phyloP scores from a whole-genome alignment of 2,329 filamentous ascomycete species.

The Sarocladiaceae sp. region DNA sequence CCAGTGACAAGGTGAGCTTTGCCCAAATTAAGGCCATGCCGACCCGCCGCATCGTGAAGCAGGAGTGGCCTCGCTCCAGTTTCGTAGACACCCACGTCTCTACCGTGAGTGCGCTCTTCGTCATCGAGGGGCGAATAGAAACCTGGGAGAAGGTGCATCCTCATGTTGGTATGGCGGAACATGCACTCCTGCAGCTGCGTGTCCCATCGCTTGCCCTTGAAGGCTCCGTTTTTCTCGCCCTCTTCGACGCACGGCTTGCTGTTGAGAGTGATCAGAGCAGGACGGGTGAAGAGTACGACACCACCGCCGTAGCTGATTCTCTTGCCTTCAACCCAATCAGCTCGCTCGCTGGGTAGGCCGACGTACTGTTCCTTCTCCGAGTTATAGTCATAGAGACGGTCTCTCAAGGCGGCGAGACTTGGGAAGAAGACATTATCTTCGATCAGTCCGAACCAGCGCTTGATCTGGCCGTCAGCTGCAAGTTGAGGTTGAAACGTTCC shows the following conservation, averaged over 20 bases:
- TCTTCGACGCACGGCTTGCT: conserved; percentile 28
- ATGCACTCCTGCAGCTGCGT: conserved; percentile 37
- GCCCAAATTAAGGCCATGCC: conserved; percentile 34
- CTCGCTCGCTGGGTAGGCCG: conserved; percentile 37
- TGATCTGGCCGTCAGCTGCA: conserved; percentile 28
- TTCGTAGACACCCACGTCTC: conserved; percentile 29
- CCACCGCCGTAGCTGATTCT: conserved; percentile 40
- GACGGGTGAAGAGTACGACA: conserved; percentile 35
- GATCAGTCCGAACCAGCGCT: conserved; percentile 38
- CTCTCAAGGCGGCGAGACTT: conserved; percentile 32
- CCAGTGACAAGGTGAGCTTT: conserved; percentile 37
- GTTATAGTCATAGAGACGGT: conserved; percentile 31
- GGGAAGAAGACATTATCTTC: conserved; percentile 46
- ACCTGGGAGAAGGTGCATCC: conserved; percentile 38
- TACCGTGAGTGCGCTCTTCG: conserved; percentile 17
- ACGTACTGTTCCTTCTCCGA: conserved; percentile 31
- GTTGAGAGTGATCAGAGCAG: conserved; percentile 28
- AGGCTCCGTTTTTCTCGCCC: conserved; percentile 13
- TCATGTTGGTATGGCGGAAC: conserved; percentile 25
- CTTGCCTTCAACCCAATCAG: conserved; percentile 37
- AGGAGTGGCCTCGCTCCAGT: conserved; percentile 35
- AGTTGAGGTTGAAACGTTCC: conserved; percentile 28
- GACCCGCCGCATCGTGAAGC: conserved; percentile 33
- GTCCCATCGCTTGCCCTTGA: conserved; percentile 33
- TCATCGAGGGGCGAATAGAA: conserved; percentile 35